These are phyloP conservation scores for Protomyces lactucae-debilis DNA, from an alignment of 1,139 yeast genomes.

Conservation along the genomic window DNA sequence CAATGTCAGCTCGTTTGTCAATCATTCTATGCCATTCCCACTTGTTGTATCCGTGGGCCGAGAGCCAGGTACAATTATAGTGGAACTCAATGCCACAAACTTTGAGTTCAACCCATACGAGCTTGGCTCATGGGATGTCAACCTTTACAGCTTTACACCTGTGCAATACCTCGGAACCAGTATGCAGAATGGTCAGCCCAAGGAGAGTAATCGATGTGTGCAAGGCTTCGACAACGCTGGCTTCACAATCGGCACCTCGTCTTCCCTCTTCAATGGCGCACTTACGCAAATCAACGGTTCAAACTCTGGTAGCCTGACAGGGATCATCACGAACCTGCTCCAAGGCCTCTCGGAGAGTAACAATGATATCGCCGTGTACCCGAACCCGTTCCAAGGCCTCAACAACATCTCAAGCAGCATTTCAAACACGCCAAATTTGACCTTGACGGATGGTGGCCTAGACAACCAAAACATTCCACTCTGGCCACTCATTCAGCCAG, in stretches of 20 bases:
- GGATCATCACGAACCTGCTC: constrained; percentile 40
- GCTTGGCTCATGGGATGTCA: constrained; percentile 81
- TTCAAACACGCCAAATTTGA: constrained; percentile 15
- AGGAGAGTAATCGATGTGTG: constrained; percentile 43
- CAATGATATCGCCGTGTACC: constrained; percentile 69
- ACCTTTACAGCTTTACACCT: constrained; percentile 61
- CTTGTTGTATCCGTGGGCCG: constrained; percentile 73
- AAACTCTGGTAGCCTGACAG: constrained; percentile 43
- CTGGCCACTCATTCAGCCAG: constrained; percentile 62
- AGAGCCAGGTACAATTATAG: constrained; percentile 48
- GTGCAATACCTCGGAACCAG: constrained; percentile 68
- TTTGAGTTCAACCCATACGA: constrained; percentile 80
- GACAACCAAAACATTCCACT: constrained; percentile 76
- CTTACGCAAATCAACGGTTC: constrained; percentile 24
- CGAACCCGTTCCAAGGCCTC: constrained; percentile 65
- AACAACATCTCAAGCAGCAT: constrained; percentile 6
- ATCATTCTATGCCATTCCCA: constrained; percentile 75
- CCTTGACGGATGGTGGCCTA: constrained; percentile 49
- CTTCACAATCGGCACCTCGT: constrained; percentile 66
- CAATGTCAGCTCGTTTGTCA: constrained; percentile 48
- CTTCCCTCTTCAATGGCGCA: constrained; percentile 47
- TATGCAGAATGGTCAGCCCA: constrained; percentile 51
- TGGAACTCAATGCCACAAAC: constrained; percentile 49
- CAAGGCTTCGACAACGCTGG: constrained; percentile 68
- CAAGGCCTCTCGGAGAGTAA: constrained; percentile 35